A percentile compares a stretch with the other conserved stretches of the same genome.
phyloP scores from a whole-genome alignment of 2,329 filamentous ascomycete species.

The Nigrospora oryzae region DNA sequence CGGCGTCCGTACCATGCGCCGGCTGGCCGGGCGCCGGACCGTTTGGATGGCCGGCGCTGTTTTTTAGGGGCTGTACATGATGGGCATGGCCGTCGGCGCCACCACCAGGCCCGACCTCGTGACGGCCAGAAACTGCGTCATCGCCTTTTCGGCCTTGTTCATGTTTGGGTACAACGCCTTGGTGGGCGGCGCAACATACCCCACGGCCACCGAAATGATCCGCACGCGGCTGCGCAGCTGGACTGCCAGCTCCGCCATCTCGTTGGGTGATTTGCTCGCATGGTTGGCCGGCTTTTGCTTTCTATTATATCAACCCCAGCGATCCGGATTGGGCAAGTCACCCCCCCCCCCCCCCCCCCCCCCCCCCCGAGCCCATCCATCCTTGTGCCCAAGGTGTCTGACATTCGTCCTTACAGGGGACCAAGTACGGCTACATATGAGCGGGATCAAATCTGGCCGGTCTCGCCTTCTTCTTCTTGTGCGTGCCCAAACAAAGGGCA shows the following conservation, averaged over 20 bases:
- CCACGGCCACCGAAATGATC: constrained; percentile 32
- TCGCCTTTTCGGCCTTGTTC: constrained; percentile 25
- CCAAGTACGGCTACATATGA: constrained; percentile 35
- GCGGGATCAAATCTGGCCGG: constrained; percentile 18
- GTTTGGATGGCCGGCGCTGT: constrained; percentile 37
- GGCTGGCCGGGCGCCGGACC: constrained; percentile 33
- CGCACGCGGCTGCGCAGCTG: constrained; percentile 34
- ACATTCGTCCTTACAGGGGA: constrained; percentile 17
- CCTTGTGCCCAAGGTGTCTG: no score
- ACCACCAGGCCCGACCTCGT: constrained; percentile 16
- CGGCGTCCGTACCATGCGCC: constrained; percentile 38
- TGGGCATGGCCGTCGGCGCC: constrained; percentile 29
- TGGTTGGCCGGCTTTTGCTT: constrained; percentile 23
- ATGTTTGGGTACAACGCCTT: constrained; percentile 27
- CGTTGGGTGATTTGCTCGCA: constrained; percentile 36
- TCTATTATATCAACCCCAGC: constrained; percentile 19
- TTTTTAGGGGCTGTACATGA: constrained; percentile 32
- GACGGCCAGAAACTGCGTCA: constrained; percentile 21
- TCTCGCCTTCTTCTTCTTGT: constrained; percentile 18
- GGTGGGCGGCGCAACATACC: constrained; percentile 30
- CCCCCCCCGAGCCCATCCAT: no score
- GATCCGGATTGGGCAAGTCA: constrained; percentile 19
- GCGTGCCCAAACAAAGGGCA: constrained; percentile 18
- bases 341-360: no score
- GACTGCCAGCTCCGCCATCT: constrained; percentile 40